Conservation (phyloP, 768 basidiomycete genomes). For the Cyclocybe aegerita region DNA sequence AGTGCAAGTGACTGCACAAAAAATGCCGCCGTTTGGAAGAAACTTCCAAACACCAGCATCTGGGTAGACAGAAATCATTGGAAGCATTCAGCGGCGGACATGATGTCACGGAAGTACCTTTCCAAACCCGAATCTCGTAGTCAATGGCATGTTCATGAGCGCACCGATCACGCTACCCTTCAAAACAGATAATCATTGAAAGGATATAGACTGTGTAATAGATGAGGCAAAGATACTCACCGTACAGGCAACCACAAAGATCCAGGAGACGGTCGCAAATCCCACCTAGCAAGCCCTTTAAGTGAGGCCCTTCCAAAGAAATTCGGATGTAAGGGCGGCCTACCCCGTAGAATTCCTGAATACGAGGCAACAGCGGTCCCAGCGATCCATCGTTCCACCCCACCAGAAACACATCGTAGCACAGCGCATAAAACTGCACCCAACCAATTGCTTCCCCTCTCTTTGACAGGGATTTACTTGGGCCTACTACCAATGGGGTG, state of each 20-base stretch:
- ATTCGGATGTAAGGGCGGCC: slow-evolving; percentile 7
- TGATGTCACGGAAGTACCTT: slow-evolving; percentile 25
- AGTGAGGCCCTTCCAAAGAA: background rate
- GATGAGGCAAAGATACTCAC: slow-evolving; percentile 19
- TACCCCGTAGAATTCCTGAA: slow-evolving; percentile 56
- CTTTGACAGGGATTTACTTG: slow-evolving; percentile 1
- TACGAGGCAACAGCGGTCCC: slow-evolving; percentile 72
- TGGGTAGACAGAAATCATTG: background rate
- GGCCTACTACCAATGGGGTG: background rate
- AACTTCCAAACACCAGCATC: slow-evolving; percentile 34
- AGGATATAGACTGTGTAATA: background rate
- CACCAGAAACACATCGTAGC: slow-evolving; percentile 54
- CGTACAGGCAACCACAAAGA: slow-evolving; percentile 46
- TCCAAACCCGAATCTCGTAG: slow-evolving; percentile 38
- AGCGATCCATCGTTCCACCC: slow-evolving; percentile 80
- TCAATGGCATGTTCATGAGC: slow-evolving; percentile 34
- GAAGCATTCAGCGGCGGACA: background rate
- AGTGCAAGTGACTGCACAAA: slow-evolving; percentile 48
- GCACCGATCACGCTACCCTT: slow-evolving; percentile 40
- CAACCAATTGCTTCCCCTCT: slow-evolving; percentile 9
- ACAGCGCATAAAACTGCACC: slow-evolving; percentile 54
- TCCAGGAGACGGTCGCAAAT: slow-evolving; percentile 57
- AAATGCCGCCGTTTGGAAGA: slow-evolving; percentile 50
- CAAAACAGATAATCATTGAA: background rate
- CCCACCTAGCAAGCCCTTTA: slow-evolving; percentile 34